These are phyloP conservation scores for Starmerella roubikii DNA, from an alignment of 805 yeast species.

Conservation along the genomic window DNA sequence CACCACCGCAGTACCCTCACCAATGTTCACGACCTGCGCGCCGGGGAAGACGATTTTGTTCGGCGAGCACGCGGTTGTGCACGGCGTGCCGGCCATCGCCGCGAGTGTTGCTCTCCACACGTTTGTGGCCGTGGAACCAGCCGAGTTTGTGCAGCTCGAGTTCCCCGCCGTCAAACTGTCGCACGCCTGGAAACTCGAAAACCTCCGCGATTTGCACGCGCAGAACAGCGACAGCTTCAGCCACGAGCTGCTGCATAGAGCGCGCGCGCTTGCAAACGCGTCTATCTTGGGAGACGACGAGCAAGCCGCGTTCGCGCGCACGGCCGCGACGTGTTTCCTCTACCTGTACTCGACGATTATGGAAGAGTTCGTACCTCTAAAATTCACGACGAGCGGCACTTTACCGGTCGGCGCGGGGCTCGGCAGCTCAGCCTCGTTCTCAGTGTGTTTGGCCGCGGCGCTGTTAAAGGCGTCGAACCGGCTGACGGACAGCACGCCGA, in stretches of 20 bases:
- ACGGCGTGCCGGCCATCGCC: constrained; percentile 87
- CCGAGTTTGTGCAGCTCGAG: constrained; percentile 43
- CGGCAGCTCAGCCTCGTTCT: constrained; percentile 84
- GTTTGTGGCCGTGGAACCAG: constrained; percentile 45
- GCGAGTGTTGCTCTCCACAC: constrained; percentile 84
- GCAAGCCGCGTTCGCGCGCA: constrained; percentile 55
- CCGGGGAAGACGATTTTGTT: constrained; percentile 94
- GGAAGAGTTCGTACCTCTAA: constrained; percentile 23
- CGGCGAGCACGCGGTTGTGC: constrained; percentile 96
- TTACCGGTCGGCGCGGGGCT: constrained; percentile 94
- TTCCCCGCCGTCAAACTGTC: constrained; percentile 71
- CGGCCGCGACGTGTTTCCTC: constrained; percentile 71
- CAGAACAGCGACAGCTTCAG: constrained; percentile 12
- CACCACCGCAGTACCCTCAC: too few relatives aligned
- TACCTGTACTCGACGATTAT: constrained; percentile 43
- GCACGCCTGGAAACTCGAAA: constrained; percentile 46
- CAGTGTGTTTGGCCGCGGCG: constrained; percentile 73
- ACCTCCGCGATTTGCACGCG: constrained; percentile 25
- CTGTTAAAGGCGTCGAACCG: constrained; percentile 45
- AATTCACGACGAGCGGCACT: constrained; percentile 62
- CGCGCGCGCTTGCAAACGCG: constrained; percentile 30
- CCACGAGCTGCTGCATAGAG: constrained; percentile 43
- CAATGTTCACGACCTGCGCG: constrained; percentile 65
- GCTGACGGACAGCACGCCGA: constrained; percentile 22
- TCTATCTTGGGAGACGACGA: constrained; percentile 31